phyloP scores from a whole-genome alignment of 1,284 basidiomycete genomes.

The Tilletia setariae region DNA sequence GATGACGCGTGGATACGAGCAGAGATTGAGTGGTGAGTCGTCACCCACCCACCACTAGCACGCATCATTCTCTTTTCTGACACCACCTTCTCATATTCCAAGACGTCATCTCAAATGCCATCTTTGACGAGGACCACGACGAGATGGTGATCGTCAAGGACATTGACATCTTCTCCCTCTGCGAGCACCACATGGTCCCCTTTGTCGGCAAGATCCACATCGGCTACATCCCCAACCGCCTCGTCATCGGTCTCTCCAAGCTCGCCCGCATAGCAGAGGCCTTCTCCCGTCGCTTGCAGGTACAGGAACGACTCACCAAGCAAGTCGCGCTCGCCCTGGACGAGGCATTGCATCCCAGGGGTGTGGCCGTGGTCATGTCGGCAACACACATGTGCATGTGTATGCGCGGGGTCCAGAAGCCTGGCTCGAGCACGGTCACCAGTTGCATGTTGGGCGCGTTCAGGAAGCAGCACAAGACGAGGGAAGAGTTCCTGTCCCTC shows the following conservation, averaged over 20 bases:
- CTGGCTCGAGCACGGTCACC: conserved; percentile 89
- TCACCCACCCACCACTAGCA: too few relatives aligned
- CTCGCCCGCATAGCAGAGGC: conserved; percentile 96
- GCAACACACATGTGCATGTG: conserved; percentile 97
- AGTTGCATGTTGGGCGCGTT: conserved; percentile 99
- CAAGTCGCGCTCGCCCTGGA: conserved; percentile 96
- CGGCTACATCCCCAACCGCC: conserved; percentile 92
- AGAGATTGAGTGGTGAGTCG: conserved; percentile 72
- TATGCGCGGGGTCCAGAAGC: conserved; percentile 99
- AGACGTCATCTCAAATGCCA: conserved; percentile 98
- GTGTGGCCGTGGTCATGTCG: conserved; percentile 84
- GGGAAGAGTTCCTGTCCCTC: conserved; percentile 69
- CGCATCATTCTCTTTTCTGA: too few relatives aligned
- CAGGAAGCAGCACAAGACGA: conserved; percentile 91
- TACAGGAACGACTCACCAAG: conserved; percentile 95
- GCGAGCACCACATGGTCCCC: conserved; percentile 98
- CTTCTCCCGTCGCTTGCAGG: conserved; percentile 89
- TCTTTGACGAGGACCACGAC: conserved; percentile 98
- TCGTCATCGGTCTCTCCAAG: conserved; percentile 95
- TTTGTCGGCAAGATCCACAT: conserved; percentile 78
- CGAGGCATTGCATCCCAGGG: conserved; percentile 92
- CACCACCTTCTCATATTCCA: not conserved
- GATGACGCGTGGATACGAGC: conserved; percentile 99
- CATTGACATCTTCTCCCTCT: conserved; percentile 94
- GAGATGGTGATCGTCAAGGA: conserved; percentile 99